Evolutionary conservation across 2,329 filamentous ascomycete genomes (phyloP), one percentile per base, ranked within the genome.

Genomic region (Bipolaris victoriae): DNA sequence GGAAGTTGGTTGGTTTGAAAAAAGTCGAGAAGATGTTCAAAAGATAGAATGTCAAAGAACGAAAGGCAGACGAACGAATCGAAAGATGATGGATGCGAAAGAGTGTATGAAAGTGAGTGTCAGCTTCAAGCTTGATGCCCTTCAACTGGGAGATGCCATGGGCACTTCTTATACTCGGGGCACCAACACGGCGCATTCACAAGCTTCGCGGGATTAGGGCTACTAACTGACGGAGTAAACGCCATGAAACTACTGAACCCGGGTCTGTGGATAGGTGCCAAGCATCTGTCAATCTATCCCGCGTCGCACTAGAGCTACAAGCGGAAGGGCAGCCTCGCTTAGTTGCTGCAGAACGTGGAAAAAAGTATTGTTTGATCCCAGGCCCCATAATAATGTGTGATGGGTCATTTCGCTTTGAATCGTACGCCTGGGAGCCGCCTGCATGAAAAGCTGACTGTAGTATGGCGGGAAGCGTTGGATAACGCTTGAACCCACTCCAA

Each of bases 71-170:
- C 60, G 65, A 70, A 72, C 67, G 63, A 62, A 68, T 57, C 54
- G 61, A 67, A 70, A 72, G 60, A 59, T 66, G 65, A 59, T 59
- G 61, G 46, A 62, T 69, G 64, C 58, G 64, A 69, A 71, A 68
- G 68, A 70, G 68, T 55, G 68, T 70, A 50, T 67, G 60, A 64
- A 65, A 68, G 64, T 63, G 69, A 70, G 62, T 67, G 67, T 70
- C 64, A 72, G 69, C 69, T 59, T 72, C 69, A 72, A 71, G 69
- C 69, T 65, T 71, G 67, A 60, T 66, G 52, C 39, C 55, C 57
- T 63, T 53, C 51, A 47, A 57, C 24, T 35, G 5, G 18, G 26
- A 20, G 44, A 64, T 58, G 31, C 26, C 40, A 36, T 24, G 16
- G 24, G 48, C 52, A 61, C 54, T 55, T 70, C 68, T 70, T 70